Evolutionary conservation across 768 basidiomycete genomes (phyloP), one percentile per base, ranked within the genome.

Genomic region (Auriscalpium microsporum): DNA sequence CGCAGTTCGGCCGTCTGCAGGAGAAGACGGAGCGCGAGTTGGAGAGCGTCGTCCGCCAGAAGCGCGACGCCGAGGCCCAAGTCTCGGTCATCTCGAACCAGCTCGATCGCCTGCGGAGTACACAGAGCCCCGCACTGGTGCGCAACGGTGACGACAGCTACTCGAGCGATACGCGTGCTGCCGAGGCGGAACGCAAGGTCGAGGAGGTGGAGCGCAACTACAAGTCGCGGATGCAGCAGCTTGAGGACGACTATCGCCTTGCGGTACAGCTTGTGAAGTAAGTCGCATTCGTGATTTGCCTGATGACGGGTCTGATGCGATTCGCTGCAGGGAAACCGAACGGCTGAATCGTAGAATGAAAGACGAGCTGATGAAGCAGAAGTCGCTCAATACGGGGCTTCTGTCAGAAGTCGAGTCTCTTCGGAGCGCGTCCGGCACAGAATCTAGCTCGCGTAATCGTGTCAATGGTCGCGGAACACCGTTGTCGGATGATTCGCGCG

Each of bases 181-280:
- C 73, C 45, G 88, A 88, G 61, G 77, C 80, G n/a, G 90, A 94
- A 68, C 81, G 78, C 54, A 87, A 83, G 67, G 76, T 90, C 56
- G 84, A 84, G 51, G 89, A 91, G 67, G 82, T 83, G 33, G 91
- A 93, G 67, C 77, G 79, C 56, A 78, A 75, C 58, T 90, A 92
- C 70, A 87, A 87, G 69, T 75, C 81, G 21, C 82, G 88, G 55
- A 79, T 94, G 72, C 82, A 84, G 63, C 89, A 94, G 67, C 82
- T 98, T 71, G 94, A 98, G 71, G 83, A 89, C 48, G 95, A 97
- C 65, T 98, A 99, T 69, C 89, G 94, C 65, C 82, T 94, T 51
- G 95, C 96, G 13, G 94, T 98, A 54, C 89, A 93, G 67, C 97
- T 96, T 71, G 94, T 97, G 63, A 98, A 97, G 90, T 91, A 69